phyloP scores from a whole-genome alignment of 2,329 filamentous ascomycete species.

The Trichoderma sp. region DNA sequence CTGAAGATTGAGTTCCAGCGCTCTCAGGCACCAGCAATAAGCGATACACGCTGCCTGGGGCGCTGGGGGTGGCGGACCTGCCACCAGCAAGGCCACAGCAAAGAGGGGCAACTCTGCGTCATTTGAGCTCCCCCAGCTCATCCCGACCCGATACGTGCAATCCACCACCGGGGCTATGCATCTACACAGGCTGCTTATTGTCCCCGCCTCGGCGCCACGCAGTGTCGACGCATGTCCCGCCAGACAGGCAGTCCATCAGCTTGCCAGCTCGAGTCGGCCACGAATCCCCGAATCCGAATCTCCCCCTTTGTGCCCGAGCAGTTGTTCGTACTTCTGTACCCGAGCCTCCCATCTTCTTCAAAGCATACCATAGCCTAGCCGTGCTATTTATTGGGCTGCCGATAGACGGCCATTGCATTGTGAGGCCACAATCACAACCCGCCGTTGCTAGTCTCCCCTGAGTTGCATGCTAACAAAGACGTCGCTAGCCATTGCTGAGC shows the following conservation, averaged over 20 bases:
- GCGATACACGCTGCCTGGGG: neutral
- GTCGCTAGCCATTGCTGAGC: constrained; percentile 23
- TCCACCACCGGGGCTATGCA: constrained; percentile 16
- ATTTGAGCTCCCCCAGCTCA: constrained; percentile 24
- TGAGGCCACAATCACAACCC: neutral
- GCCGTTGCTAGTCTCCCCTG: neutral
- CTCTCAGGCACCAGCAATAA: constrained; percentile 20
- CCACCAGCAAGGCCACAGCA: neutral
- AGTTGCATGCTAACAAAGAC: neutral
- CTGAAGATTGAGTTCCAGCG: neutral
- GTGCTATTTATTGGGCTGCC: constrained; percentile 18
- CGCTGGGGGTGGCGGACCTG: neutral
- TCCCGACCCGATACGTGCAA: constrained; percentile 17
- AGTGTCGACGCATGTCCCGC: constrained; percentile 26
- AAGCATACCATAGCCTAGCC: neutral
- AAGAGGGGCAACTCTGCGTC: constrained; percentile 28
- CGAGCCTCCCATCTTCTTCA: neutral
- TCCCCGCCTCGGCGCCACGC: constrained; percentile 23
- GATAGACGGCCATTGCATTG: neutral
- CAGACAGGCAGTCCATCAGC: constrained; percentile 18
- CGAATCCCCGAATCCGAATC: constrained; percentile 2
- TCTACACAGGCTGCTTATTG: constrained; percentile 9
- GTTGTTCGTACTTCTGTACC: neutral
- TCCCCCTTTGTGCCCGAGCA: constrained; percentile 4
- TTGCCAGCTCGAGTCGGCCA: constrained; percentile 12